Evolutionary conservation across 2,329 filamentous ascomycete species (phyloP).

Genomic region (Didymella pinodella): DNA sequence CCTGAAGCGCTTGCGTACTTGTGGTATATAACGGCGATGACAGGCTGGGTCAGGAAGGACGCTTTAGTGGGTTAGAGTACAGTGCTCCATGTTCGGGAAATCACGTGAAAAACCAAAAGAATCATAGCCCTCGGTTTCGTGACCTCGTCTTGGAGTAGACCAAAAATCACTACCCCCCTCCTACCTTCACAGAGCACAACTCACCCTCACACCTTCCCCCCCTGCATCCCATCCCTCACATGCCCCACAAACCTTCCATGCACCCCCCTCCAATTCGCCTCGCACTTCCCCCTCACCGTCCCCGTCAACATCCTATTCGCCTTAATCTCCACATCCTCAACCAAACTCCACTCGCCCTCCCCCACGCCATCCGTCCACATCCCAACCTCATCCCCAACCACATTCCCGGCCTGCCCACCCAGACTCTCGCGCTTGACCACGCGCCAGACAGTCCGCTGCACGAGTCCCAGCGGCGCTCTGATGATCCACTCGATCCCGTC

Average conservation of each 20-base stretch:
- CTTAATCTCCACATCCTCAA: constrained; percentile 50
- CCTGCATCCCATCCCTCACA: constrained; percentile 22
- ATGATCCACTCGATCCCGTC: constrained; percentile 48
- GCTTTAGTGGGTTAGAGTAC: no score
- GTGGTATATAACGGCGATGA: no score
- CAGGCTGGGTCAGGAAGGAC: no score
- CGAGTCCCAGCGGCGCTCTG: constrained; percentile 46
- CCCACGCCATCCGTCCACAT: constrained; percentile 32
- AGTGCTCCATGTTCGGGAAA: no score
- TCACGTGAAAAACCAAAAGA: no score
- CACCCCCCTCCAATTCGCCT: constrained; percentile 46
- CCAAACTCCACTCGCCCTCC: constrained; percentile 38
- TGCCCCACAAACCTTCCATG: constrained; percentile 43
- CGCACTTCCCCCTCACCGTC: constrained; percentile 49
- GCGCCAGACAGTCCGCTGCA: constrained; percentile 46
- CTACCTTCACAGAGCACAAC: no score
- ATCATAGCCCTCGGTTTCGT: no score
- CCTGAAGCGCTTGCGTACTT: no score
- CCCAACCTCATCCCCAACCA: constrained; percentile 10
- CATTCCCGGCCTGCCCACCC: constrained; percentile 17
- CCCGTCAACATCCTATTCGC: constrained; percentile 44
- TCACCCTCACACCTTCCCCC: no score
- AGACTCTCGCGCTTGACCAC: constrained; percentile 33
- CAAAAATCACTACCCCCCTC: no score
- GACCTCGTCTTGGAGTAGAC: no score